Base-by-base conservation (phyloP, 257 asterid species). In the Ilex asprella region DNA sequence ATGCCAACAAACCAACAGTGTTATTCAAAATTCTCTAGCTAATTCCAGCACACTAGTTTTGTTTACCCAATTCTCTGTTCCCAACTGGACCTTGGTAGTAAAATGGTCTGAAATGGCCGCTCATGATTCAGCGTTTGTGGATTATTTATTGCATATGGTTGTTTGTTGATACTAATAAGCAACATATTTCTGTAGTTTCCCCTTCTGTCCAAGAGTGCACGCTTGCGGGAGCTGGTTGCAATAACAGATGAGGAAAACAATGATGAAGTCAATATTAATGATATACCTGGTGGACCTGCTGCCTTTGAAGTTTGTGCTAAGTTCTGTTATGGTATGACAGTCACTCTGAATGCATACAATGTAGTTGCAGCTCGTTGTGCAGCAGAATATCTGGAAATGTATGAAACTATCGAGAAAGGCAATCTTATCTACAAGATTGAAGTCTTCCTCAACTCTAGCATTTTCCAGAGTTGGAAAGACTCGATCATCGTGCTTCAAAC, bases 401-500 rank as follows among this genome's bases (percentile, higher is more conserved):
- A 76, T 52, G 97, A 90, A 70, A 72, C 83, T 6, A 73, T 78
- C 3, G 97, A 90, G 57, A 87, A 85, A 64, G 97, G 97, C 60
- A 90, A 90, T 56, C 94, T 90, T 55, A 63, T 80, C 12, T 85
- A 85, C 90, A 90, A 90, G 71, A 79, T 87, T 14, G 94, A 87
- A 16, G 88, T 90, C 59, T 90, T 90, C 65, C 84, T 90, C n/a
- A 80, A 73, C 16, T 90, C 95, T 11, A 83, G 94, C 76, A 72
- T 90, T 69, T 81, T 87, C 72, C 76, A 88, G 16, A 85, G 94
- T 70, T 90, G 97, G 97, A 90, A 90, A 76, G 97, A 90, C 77
- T 83, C 97, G 12, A 80, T 90, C n/a, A 90, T 87, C 14, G 97
- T 83, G n/a, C 95, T 90, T 44, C 94, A 85, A 62, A 80, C 97